Conservation (phyloP, 176 grass and related monocot genomes). For the Themeda triandra region DNA sequence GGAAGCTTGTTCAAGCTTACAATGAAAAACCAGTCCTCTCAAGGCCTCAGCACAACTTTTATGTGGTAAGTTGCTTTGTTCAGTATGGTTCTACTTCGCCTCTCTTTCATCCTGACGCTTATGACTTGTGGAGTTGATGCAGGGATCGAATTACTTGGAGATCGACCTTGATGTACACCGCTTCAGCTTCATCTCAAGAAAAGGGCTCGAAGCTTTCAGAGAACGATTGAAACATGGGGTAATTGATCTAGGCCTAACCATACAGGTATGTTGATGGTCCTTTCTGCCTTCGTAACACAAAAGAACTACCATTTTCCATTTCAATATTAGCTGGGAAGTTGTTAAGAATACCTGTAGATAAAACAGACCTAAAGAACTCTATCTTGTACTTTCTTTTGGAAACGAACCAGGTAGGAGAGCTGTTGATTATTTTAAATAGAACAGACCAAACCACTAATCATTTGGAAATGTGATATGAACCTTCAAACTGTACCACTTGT, state of each 20-base stretch:
- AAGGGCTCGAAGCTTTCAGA: slow-evolving; percentile 82
- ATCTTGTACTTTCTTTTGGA: not conserved
- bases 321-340: not conserved
- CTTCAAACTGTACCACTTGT: not conserved
- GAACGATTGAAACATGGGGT: slow-evolving; percentile 76
- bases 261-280: slow-evolving; percentile 57
- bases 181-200: slow-evolving; percentile 91
- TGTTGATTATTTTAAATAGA: too few species aligned
- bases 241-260: slow-evolving; percentile 77
- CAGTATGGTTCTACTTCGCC: not conserved
- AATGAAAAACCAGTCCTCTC: slow-evolving; percentile 94
- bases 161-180: slow-evolving; percentile 92
- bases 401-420: too few species aligned
- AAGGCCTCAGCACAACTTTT: slow-evolving; percentile 89
- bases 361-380: not conserved
- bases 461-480: not conserved
- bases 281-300: not conserved
- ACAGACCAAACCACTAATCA: not conserved
- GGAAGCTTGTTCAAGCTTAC: slow-evolving; percentile 85
- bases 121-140: slow-evolving; percentile 19
- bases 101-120: slow-evolving; percentile 10
- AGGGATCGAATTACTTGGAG: slow-evolving; percentile 98
- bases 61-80: slow-evolving; percentile 43
- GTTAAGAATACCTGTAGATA: not conserved
- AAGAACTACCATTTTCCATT: not conserved